Base-by-base conservation (phyloP, 352 stramenopile genomes). In the Elongisporangium undulatum region DNA sequence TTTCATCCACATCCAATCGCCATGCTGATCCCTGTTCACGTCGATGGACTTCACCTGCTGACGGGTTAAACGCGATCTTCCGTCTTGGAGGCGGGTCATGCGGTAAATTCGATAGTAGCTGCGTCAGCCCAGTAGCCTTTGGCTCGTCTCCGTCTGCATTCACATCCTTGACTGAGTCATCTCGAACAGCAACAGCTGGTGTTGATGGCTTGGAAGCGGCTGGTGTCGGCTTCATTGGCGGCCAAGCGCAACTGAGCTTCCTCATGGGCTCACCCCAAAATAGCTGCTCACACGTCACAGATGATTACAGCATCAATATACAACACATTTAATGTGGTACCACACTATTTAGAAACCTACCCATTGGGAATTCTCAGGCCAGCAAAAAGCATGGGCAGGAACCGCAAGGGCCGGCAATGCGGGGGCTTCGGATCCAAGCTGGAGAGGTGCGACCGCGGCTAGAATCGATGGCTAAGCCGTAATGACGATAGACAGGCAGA, bases 391-490 rank as follows among this genome's bases (percentile, higher is more conserved):
- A 92, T 92, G 82, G 80, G 80, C 0, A 73, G 82, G 49, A 92
- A 92, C 26, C 58, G 72, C 23, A 92, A 92, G 61, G 82, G 79
- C 8, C 72, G 80, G 8, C 82, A 90, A 63, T 90, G 80, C 66
- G 82, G 80, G 22, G 78, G 77, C 66, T 87, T 76, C 53, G 66
- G 66, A 58, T 90, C 78, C 59, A 92, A 92, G 73, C 84, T 87
- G 61, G 80, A 89, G 71, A 67, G 79, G 82, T 77, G 51, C 5
- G 63, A 49, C 3, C n/a, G 15, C 39, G 13, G 12, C 6, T 13
- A 9, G 13, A 38, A 15, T 9, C 20, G 22, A 12, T 52, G 3
- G 29, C 29, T 41, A 2, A 2, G 9, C 5, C 1, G 1, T 13
- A 41, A 15, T 13, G 29, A 6, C 13, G 13, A 41, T 4, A 41